These are phyloP conservation scores for Pythium phragmiticola DNA, from an alignment of 352 stramenopile genomes.

Conservation along the genomic window DNA sequence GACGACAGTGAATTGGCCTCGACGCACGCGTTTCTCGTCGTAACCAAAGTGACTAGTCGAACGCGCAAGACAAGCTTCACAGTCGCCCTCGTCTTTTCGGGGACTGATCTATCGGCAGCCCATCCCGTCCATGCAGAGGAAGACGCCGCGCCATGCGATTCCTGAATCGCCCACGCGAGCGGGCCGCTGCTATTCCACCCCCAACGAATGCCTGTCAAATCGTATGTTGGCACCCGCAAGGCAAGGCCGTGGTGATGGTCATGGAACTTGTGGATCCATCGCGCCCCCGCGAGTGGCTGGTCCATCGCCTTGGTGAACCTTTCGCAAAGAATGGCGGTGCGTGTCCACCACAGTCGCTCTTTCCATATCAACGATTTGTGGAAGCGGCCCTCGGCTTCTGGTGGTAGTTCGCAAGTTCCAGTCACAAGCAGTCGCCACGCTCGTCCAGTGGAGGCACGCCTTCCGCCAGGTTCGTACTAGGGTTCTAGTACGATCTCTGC, in stretches of 20 bases:
- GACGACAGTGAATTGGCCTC: neutral
- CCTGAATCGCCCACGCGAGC: slow-evolving; percentile 2
- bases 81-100: slow-evolving; percentile 12
- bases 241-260: neutral
- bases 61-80: neutral
- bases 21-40: slow-evolving; percentile 14
- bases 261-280: neutral
- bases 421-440: too few relatives aligned
- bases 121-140: slow-evolving; percentile 24
- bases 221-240: slow-evolving; percentile 8
- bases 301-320: neutral
- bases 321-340: neutral
- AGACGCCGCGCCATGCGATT: slow-evolving; percentile 16
- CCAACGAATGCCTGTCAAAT: slow-evolving; percentile 5
- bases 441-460: neutral
- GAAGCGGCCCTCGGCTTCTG: neutral
- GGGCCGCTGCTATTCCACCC: slow-evolving; percentile 15
- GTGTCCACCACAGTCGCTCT: neutral
- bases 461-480: neutral
- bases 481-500: too few relatives aligned
- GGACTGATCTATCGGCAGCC: neutral
- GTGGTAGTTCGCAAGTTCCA: neutral
- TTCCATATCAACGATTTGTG: neutral
- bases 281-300: neutral
- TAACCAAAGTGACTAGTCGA: neutral